Base-by-base conservation (phyloP, 2,329 filamentous ascomycete genomes). In the Fusarium annulatum region DNA sequence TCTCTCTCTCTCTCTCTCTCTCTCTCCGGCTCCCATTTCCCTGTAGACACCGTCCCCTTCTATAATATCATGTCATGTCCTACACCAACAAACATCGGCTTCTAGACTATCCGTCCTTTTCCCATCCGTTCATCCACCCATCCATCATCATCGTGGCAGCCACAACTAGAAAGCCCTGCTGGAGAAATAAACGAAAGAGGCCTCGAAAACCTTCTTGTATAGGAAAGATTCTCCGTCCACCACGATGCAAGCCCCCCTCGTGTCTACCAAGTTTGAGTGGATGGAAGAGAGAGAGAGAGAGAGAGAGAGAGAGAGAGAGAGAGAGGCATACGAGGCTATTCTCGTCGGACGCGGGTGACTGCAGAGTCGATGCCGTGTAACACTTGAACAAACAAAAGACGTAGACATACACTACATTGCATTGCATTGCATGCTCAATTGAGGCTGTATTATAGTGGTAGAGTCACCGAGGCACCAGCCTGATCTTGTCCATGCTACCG, bases 301-400 rank as follows among this genome's bases (percentile, higher is more conserved):
- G n/a, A 28, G 23, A 60, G 15, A 16, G 18, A 60, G 46, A 36
- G 28, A 28, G 26, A 26, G 26, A 26, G n/a, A 28, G 23, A 60
- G 15, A 16, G 18, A 60, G 46, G 65, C 80, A 80, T 82, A 81
- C 81, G 80, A 83, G 80, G 76, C 73, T 77, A 74, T 81, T 79
- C 75, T 80, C 79, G 80, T 81, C 75, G 78, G 76, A 79, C 73
- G 73, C 76, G 81, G 82, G 78, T 75, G 62, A 71, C 72, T 72
- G 73, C 80, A 81, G 77, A 34, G 53, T 43, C 30, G 21, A 69
- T 67, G 49, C 28, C 9, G 79, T 81, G 79, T 78, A 67, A 81
- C 72, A 39, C 21, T 61, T 30, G 41, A 58, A 52, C 67, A 69
- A 69, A 64, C 65, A 58, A 51, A 23, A 34, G 42, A 51, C 33